phyloP scores from a whole-genome alignment of 352 stramenopile species.

The Globisporangium cylindrosporum region DNA sequence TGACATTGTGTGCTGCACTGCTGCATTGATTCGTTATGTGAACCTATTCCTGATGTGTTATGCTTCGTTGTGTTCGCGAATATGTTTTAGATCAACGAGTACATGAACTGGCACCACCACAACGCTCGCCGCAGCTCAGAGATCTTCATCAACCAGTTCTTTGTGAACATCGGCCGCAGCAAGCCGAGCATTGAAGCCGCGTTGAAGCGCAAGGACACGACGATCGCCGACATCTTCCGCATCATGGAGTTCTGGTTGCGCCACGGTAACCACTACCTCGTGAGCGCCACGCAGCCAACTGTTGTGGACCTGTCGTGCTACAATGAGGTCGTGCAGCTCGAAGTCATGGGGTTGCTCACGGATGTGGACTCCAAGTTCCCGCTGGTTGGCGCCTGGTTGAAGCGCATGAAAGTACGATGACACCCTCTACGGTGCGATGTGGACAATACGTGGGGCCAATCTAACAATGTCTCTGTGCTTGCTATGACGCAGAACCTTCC shows the following conservation, averaged over 20 bases:
- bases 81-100: slow-evolving; percentile 60
- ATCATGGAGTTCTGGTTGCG: slow-evolving; percentile 75
- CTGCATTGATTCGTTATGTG: neutral
- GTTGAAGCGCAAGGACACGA: slow-evolving; percentile 52
- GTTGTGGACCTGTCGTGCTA: slow-evolving; percentile 75
- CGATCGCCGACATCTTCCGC: slow-evolving; percentile 49
- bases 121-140: slow-evolving; percentile 59
- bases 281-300: slow-evolving; percentile 53
- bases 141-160: slow-evolving; percentile 64
- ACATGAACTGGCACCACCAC: slow-evolving; percentile 79
- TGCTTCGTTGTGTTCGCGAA: neutral
- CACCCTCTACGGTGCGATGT: neutral
- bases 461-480: neutral
- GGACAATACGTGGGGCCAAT: neutral
- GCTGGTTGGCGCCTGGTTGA: slow-evolving; percentile 49
- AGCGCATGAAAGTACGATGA: slow-evolving; percentile 67
- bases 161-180: slow-evolving; percentile 49
- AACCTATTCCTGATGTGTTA: neutral
- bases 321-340: slow-evolving; percentile 72
- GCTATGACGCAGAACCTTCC: slow-evolving; percentile 33
- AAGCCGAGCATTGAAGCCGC: slow-evolving; percentile 42
- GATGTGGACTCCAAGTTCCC: slow-evolving; percentile 52
- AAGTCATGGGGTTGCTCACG: slow-evolving; percentile 58
- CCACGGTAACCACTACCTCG: slow-evolving; percentile 54
- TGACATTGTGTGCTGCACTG: neutral